A percentile compares a stretch with the other conserved stretches of the same genome.
These are phyloP conservation scores for Fusarium albidum DNA, from an alignment of 2,329 filamentous ascomycete genomes.

Conservation along the genomic window DNA sequence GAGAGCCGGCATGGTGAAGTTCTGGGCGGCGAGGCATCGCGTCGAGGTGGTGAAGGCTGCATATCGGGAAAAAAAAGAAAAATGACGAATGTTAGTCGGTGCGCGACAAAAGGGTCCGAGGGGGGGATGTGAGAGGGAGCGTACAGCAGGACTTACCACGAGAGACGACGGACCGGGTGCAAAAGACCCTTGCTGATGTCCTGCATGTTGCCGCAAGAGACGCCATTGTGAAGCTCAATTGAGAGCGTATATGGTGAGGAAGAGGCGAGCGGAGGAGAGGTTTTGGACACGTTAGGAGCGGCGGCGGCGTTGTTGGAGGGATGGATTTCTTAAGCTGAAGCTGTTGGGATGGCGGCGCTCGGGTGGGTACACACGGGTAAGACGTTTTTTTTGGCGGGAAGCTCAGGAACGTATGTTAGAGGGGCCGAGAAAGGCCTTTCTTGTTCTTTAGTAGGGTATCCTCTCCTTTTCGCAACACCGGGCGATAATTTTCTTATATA, in stretches of 20 bases:
- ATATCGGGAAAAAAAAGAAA: conserved; percentile 9
- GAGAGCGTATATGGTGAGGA: conserved; percentile 31
- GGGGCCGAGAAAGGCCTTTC: conserved; percentile 13
- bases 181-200: conserved; percentile 67
- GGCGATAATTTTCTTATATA: neutral
- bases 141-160: conserved; percentile 60
- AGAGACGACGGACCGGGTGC: conserved; percentile 55
- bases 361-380: conserved; percentile 40
- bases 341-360: conserved; percentile 46
- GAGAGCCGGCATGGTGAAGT: conserved; percentile 90
- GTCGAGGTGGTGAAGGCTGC: conserved; percentile 72
- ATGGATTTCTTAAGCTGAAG: conserved; percentile 37
- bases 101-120: conserved; percentile 38
- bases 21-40: conserved; percentile 75
- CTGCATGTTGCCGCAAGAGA: conserved; percentile 72
- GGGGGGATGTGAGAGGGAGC: conserved; percentile 19
- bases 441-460: neutral
- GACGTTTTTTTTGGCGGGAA: conserved; percentile 45
- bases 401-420: neutral
- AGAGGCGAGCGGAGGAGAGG: conserved; percentile 22
- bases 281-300: conserved; percentile 33
- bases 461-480: neutral
- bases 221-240: conserved; percentile 62
- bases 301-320: conserved; percentile 35
- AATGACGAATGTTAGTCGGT: conserved; percentile 32